phyloP scores from a whole-genome alignment of 1,284 basidiomycete species.

The Austropuccinia psidii region DNA sequence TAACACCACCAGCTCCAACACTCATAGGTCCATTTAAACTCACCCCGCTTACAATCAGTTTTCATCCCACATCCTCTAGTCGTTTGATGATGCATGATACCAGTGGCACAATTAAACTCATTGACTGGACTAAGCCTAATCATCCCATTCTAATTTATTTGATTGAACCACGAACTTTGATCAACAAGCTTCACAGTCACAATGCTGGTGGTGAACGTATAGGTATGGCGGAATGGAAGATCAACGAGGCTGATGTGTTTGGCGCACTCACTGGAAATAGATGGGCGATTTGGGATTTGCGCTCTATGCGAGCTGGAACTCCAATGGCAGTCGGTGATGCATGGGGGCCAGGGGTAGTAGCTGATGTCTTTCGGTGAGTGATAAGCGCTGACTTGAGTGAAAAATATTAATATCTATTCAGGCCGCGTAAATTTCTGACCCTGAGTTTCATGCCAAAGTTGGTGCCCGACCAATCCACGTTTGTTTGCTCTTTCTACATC shows the following conservation, averaged over 20 bases:
- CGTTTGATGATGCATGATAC: conserved; percentile 29
- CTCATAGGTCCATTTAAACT: conserved; percentile 25
- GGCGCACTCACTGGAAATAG: conserved; percentile 24
- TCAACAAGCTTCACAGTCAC: conserved; percentile 13
- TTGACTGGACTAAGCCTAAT: conserved; percentile 33
- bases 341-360: neutral
- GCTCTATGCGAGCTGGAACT: conserved; percentile 5
- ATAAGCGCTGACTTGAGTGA: neutral
- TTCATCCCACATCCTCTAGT: conserved; percentile 26
- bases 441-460: neutral
- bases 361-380: conserved; percentile 21
- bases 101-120: conserved; percentile 25
- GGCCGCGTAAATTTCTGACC: neutral
- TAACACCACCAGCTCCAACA: neutral
- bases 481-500: conserved; percentile 29
- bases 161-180: conserved; percentile 20
- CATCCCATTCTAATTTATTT: conserved; percentile 26
- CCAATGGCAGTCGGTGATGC: conserved; percentile 25
- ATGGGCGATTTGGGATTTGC: conserved; percentile 29
- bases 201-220: neutral
- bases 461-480: conserved; percentile 29
- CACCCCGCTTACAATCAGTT: conserved; percentile 23
- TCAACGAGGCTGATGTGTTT: conserved; percentile 27
- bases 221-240: conserved; percentile 32
- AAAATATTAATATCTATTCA: neutral